Evolutionary conservation across 2,329 filamentous ascomycete genomes (phyloP), one percentile per base, ranked within the genome.

Genomic region (Exophiala lecanii-corni): DNA sequence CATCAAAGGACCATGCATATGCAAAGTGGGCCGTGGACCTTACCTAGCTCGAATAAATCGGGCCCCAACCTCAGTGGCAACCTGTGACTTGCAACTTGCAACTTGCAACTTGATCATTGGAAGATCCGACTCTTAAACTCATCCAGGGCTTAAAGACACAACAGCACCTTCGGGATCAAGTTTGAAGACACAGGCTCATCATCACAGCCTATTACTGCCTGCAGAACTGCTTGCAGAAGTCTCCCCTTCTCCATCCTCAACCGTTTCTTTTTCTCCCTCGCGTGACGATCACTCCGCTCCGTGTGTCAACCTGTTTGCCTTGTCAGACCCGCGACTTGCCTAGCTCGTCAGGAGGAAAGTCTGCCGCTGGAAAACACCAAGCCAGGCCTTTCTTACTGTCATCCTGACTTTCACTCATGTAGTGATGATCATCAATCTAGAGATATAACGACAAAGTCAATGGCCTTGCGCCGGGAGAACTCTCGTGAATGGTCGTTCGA

Each of bases 391-490:
- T 35, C 33, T 20, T 18, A 5, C 32, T 39, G 39, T 45, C 28
- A 41, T 31, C 36, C 39, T 26, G 42, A 50, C 30, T 34, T 46
- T 40, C 10, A 34, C 48, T 46, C 37, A 39, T 42, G 45, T 23
- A 51, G 49, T 48, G 49, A 51, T 51, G 49, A 49, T 6, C 49
- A 23, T 39, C 33, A 37, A 38, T 13, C 20, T 40, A 40, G 40
- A 30, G 20, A 41, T 25, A 33, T 39, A 38, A 36, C 17, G 13
- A 33, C 43, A 45, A 36, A 47, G 41, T 49, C 47, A 47, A 53
- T 49, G 45, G 45, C 45, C 40, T 18, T 41, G 44, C 50, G 47
- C 45, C 44, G 36, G 38, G 44, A 32, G 35, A 43, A 30, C 30
- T 19, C 40, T 33, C 43, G 28, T 33, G 39, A 32, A 47, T 47